phyloP scores from a whole-genome alignment of 768 basidiomycete genomes.

The Pleurotus ostreatus region DNA sequence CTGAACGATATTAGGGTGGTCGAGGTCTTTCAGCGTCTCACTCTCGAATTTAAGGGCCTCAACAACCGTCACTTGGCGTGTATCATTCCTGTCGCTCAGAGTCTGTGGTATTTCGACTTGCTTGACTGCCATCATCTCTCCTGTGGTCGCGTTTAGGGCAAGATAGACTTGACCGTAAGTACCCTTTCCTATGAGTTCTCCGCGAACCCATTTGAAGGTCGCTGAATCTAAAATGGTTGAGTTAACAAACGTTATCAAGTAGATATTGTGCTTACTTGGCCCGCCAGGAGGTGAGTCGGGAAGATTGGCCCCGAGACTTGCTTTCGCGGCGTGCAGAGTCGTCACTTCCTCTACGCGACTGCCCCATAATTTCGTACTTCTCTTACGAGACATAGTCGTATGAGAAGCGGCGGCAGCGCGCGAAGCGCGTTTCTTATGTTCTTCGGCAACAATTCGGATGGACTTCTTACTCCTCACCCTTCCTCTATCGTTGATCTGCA shows the following conservation, averaged over 20 bases:
- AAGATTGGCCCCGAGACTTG: conserved; percentile 31
- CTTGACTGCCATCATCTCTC: conserved; percentile 99
- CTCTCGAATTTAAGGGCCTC: conserved; percentile 94
- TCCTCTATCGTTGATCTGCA: conserved; percentile 29
- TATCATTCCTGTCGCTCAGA: conserved; percentile 86
- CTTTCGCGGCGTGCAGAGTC: conserved; percentile 55
- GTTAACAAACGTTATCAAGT: background rate
- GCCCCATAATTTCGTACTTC: conserved; percentile 96
- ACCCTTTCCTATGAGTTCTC: conserved; percentile 95
- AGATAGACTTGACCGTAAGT: conserved; percentile 97
- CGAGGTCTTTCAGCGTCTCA: conserved; percentile 92
- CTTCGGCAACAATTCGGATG: conserved; percentile 88
- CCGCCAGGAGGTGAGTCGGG: conserved; percentile 63
- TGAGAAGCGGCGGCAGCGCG: conserved; percentile 48
- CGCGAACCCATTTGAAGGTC: conserved; percentile 98
- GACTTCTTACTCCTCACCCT: conserved; percentile 77
- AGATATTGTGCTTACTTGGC: conserved; percentile 51
- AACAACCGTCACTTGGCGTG: conserved; percentile 78
- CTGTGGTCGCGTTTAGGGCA: conserved; percentile 92
- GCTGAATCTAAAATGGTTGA: conserved; percentile 36
- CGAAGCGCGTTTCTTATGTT: conserved; percentile 72
- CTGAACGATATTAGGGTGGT: conserved; percentile 96
- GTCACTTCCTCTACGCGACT: conserved; percentile 91
- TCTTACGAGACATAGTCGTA: conserved; percentile 52
- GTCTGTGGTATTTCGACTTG: conserved; percentile 96